Evolutionary conservation across 2,329 filamentous ascomycete species (phyloP).

Genomic region (Aspergillus ochraceoroseus): DNA sequence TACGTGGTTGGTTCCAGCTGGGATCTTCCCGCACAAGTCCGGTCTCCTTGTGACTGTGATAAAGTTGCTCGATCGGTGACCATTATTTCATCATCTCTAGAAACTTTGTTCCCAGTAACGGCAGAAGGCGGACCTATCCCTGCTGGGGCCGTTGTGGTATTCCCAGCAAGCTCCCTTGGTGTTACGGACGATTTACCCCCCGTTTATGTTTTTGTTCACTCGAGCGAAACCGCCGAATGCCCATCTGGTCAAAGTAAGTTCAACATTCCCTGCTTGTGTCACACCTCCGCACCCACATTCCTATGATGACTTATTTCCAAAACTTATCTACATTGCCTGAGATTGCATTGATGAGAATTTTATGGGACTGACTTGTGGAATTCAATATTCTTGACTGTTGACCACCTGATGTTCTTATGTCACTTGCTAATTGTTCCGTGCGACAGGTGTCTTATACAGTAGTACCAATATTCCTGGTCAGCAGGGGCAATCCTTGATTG

Average conservation of each 20-base stretch:
- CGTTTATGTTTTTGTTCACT: slow-evolving; percentile 66
- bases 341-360: slow-evolving; percentile 78
- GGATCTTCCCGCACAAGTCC: slow-evolving; percentile 31
- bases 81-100: slow-evolving; percentile 63
- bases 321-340: slow-evolving; percentile 99
- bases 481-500: slow-evolving; percentile 40
- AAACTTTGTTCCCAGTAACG: slow-evolving; percentile 62
- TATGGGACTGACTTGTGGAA: slow-evolving; percentile 68
- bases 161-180: slow-evolving; percentile 32
- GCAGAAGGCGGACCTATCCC: slow-evolving; percentile 72
- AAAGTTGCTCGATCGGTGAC: slow-evolving; percentile 59
- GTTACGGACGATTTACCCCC: slow-evolving; percentile 40
- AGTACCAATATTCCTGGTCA: slow-evolving; percentile 40
- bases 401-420: slow-evolving; percentile 20
- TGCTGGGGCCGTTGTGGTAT: slow-evolving; percentile 55
- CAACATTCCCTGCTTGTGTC: slow-evolving; percentile 15
- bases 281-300: slow-evolving; percentile 33
- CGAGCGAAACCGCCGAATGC: slow-evolving; percentile 89
- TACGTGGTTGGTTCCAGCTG: slow-evolving; percentile 37
- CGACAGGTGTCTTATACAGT: slow-evolving; percentile 57
- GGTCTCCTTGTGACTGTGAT: slow-evolving; percentile 25
- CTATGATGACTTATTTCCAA: slow-evolving; percentile 72
- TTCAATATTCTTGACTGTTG: slow-evolving; percentile 21
- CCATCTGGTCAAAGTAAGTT: slow-evolving; percentile 83
- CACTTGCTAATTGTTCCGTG: slow-evolving; percentile 35